Percentiles rank a stretch among this genome's conserved stretches.
phyloP scores from a whole-genome alignment of 148 eudicot species.

The Drosera capensis region DNA sequence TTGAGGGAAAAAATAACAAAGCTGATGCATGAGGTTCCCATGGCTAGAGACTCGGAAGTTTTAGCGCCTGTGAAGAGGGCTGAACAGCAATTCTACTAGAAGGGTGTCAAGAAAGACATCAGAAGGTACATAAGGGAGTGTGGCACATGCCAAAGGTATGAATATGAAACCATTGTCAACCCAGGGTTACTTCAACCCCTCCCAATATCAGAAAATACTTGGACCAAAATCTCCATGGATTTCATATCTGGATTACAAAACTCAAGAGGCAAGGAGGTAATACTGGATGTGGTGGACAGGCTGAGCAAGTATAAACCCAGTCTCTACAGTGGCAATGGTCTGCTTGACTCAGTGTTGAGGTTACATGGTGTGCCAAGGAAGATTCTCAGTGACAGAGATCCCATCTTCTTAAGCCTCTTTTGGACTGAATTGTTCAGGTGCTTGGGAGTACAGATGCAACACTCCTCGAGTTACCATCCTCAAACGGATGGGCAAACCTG shows the following conservation, averaged over 20 bases:
- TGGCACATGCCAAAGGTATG: neutral
- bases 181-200: constrained; percentile 1
- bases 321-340: constrained; percentile 1
- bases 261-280: neutral
- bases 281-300: constrained; percentile 8
- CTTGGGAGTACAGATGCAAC: neutral
- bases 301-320: constrained; percentile 11
- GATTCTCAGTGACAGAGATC: constrained; percentile 8
- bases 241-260: constrained; percentile 4
- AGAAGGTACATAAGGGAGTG: neutral
- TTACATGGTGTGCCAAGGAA: constrained; percentile 9
- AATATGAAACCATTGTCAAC: neutral
- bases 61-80: neutral
- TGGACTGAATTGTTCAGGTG: constrained; percentile 7
- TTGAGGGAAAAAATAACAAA: too few relatives aligned
- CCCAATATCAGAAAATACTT: neutral
- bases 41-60: neutral
- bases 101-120: neutral
- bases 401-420: constrained; percentile 2
- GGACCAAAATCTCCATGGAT: constrained; percentile 7
- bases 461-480: constrained; percentile 9
- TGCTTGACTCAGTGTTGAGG: constrained; percentile 4
- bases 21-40: neutral
- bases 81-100: neutral
- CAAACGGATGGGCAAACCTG: constrained; percentile 15